Percentiles rank a stretch among this genome's conserved stretches.
Evolutionary conservation across 2,329 filamentous ascomycete genomes (phyloP).

Genomic region (Penicillium sclerotigenum): DNA sequence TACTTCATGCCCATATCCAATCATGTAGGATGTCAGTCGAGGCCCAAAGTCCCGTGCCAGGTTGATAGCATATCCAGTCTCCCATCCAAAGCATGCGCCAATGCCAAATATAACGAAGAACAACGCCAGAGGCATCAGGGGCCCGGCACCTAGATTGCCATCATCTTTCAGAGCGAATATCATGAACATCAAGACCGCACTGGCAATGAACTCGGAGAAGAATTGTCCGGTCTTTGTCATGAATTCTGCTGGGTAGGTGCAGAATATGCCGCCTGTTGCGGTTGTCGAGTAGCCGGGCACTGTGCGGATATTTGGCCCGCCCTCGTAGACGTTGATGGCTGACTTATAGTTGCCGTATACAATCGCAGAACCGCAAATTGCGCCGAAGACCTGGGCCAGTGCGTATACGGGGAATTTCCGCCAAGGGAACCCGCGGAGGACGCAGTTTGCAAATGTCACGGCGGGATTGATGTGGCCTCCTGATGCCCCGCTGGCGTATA

Average conservation of each 20-base stretch:
- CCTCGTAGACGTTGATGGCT: slow-evolving; percentile 64
- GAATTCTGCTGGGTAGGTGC: slow-evolving; percentile 63
- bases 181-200: slow-evolving; percentile 65
- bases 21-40: slow-evolving; percentile 61
- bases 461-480: slow-evolving; percentile 69
- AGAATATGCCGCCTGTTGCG: slow-evolving; percentile 68
- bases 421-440: slow-evolving; percentile 68
- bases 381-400: slow-evolving; percentile 64
- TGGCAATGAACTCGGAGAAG: slow-evolving; percentile 69
- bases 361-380: slow-evolving; percentile 59
- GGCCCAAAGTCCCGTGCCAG: slow-evolving; percentile 70
- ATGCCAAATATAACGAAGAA: slow-evolving; percentile 74
- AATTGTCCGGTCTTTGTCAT: slow-evolving; percentile 65
- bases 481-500: slow-evolving; percentile 59
- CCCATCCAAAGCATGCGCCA: slow-evolving; percentile 70
- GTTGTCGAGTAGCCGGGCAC: slow-evolving; percentile 56
- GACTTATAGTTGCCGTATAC: slow-evolving; percentile 63
- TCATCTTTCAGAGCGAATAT: slow-evolving; percentile 64
- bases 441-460: slow-evolving; percentile 67
- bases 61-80: slow-evolving; percentile 75
- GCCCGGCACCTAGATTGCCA: slow-evolving; percentile 52
- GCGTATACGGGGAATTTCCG: slow-evolving; percentile 67
- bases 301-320: slow-evolving; percentile 56
- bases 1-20: slow-evolving; percentile 66
- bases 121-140: slow-evolving; percentile 58